Conservation (phyloP, 2,329 filamentous ascomycete species). For the Fusarium coffeatum region DNA sequence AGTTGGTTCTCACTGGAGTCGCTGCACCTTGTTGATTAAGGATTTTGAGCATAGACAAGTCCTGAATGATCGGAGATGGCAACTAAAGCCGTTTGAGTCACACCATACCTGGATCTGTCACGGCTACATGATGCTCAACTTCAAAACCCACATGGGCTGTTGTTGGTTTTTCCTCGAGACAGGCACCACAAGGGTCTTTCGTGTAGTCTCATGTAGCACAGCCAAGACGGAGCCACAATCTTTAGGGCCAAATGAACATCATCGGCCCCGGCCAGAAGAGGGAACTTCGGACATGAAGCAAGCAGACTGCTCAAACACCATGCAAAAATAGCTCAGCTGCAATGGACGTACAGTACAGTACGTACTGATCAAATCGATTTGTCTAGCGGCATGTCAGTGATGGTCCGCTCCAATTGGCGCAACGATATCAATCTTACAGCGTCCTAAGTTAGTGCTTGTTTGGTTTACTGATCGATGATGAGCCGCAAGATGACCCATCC, state of each 20-base stretch:
- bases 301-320: constrained; percentile 32
- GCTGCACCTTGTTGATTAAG: constrained; percentile 32
- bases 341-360: constrained; percentile 13
- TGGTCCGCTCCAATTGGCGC: constrained; percentile 43
- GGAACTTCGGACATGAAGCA: constrained; percentile 35
- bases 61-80: constrained; percentile 32
- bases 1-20: constrained; percentile 39
- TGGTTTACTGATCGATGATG: constrained; percentile 27
- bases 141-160: constrained; percentile 43
- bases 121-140: constrained; percentile 30
- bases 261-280: constrained; percentile 35
- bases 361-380: constrained; percentile 31
- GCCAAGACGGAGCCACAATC: constrained; percentile 40
- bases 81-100: constrained; percentile 41
- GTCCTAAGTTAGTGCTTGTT: background rate
- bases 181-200: constrained; percentile 35
- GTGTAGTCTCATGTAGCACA: constrained; percentile 39
- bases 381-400: constrained; percentile 43
- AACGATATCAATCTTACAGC: constrained; percentile 22
- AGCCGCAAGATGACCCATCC: constrained; percentile 43
- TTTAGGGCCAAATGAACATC: constrained; percentile 32
- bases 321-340: constrained; percentile 47
- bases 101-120: constrained; percentile 41
- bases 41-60: constrained; percentile 18
- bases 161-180: constrained; percentile 32